Evolutionary conservation across 2,329 filamentous ascomycete genomes (phyloP).

Genomic region (Neoascochyta sp.): DNA sequence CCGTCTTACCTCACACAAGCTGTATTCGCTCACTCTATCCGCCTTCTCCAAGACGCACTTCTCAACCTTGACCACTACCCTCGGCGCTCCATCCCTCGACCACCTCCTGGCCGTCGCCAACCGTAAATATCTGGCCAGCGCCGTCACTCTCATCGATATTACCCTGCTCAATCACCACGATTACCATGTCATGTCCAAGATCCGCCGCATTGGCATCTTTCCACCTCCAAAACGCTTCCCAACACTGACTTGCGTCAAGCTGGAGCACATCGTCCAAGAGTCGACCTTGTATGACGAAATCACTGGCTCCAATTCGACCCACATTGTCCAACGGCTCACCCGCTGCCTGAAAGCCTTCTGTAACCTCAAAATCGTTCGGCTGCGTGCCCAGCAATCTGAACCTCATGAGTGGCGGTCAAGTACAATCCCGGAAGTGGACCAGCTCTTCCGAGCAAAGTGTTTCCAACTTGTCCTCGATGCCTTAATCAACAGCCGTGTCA

Average conservation of each 20-base stretch:
- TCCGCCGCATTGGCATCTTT: constrained; percentile 20
- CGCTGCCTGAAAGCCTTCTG: constrained; percentile 13
- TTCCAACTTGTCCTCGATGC: constrained; percentile 23
- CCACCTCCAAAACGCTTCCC: constrained; percentile 30
- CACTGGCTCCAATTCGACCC: constrained; percentile 9
- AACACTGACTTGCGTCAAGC: constrained; percentile 13
- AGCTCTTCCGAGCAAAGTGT: constrained; percentile 18
- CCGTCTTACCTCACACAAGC: constrained; percentile 22
- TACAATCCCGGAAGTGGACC: constrained; percentile 9
- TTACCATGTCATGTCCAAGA: constrained; percentile 18
- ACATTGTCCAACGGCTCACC: constrained; percentile 18
- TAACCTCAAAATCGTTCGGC: constrained; percentile 17
- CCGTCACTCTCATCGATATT: constrained; percentile 21
- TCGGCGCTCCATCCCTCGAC: constrained; percentile 22
- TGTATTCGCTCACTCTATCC: constrained; percentile 19
- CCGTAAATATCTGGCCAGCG: constrained; percentile 12
- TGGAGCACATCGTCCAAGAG: constrained; percentile 17
- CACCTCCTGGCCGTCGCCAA: constrained; percentile 17
- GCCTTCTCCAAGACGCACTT: constrained; percentile 23
- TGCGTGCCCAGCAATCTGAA: constrained; percentile 13
- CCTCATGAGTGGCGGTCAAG: constrained; percentile 7
- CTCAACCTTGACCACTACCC: constrained; percentile 18
- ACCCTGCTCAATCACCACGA: constrained; percentile 22
- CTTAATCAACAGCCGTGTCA: constrained; percentile 15
- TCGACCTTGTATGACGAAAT: constrained; percentile 19